Evolutionary conservation across 495 filamentous ascomycete species (phyloP).

Genomic region (Penicillium coprophilum): DNA sequence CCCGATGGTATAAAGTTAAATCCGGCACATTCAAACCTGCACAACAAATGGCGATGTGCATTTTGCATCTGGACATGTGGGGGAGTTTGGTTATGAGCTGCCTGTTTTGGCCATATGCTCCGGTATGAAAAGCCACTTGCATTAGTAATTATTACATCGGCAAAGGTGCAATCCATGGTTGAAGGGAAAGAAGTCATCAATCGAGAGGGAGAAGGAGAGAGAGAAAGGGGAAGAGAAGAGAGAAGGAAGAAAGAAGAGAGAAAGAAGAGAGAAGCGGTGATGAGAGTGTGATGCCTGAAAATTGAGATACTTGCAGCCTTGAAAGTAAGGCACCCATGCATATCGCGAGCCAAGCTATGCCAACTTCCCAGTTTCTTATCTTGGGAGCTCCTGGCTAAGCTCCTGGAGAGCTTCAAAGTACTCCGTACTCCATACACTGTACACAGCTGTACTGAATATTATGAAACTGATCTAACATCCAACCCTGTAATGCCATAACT

Average conservation of each 20-base stretch:
- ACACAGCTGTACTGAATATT: too few species aligned
- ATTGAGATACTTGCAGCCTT: neutral
- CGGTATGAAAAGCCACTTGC: neutral
- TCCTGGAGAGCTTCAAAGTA: neutral
- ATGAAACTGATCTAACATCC: neutral
- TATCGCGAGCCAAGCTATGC: neutral
- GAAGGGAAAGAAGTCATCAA: neutral
- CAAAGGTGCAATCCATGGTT: neutral
- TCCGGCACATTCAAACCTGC: neutral
- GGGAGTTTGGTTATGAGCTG: slow-evolving; percentile 1
- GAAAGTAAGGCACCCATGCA: neutral
- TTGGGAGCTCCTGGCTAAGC: neutral
- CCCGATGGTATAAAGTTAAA: slow-evolving; percentile 16
- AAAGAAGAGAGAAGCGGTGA: too few species aligned
- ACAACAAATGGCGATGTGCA: neutral
- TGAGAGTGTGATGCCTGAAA: neutral
- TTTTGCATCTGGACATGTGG: neutral
- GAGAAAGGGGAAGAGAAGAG: neutral
- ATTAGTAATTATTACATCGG: neutral
- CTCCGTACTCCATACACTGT: too few species aligned
- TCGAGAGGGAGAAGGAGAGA: neutral
- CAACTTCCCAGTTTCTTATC: neutral
- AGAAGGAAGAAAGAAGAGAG: neutral
- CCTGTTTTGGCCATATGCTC: slow-evolving; percentile 4
- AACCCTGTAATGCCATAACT: neutral